Conservation (phyloP, 2,329 filamentous ascomycete species). For the Raffaelea arxii region DNA sequence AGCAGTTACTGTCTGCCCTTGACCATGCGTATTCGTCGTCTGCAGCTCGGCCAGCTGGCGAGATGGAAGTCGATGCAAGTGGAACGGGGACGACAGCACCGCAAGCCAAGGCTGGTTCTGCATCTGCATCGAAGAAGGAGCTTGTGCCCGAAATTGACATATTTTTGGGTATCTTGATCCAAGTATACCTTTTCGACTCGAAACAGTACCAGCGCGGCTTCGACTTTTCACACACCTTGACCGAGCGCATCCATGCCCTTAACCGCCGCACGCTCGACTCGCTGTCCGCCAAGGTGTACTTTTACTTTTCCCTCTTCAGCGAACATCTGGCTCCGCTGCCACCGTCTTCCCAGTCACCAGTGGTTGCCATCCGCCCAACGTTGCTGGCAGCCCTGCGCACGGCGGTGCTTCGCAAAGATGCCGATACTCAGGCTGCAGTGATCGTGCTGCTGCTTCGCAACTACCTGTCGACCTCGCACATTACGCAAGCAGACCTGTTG, state of each 20-base stretch:
- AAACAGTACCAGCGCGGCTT: conserved; percentile 73
- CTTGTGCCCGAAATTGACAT: conserved; percentile 79
- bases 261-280: conserved; percentile 94
- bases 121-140: conserved; percentile 51
- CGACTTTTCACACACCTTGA: conserved; percentile 73
- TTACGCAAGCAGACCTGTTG: conserved; percentile 89
- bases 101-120: neutral
- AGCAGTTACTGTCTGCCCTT: conserved; percentile 60
- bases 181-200: conserved; percentile 82
- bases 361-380: conserved; percentile 76
- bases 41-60: conserved; percentile 43
- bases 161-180: conserved; percentile 75
- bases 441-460: conserved; percentile 92
- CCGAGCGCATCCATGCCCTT: conserved; percentile 75
- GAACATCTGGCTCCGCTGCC: conserved; percentile 83
- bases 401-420: conserved; percentile 91
- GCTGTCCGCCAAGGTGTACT: conserved; percentile 90
- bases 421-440: conserved; percentile 93
- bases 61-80: conserved; percentile 75
- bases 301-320: conserved; percentile 93
- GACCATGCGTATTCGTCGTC: conserved; percentile 57
- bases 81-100: conserved; percentile 32
- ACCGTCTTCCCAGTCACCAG: conserved; percentile 77
- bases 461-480: conserved; percentile 92
- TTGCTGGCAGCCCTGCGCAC: conserved; percentile 84